Percentiles rank a stretch among this genome's conserved stretches.
phyloP scores from a whole-genome alignment of 805 yeast species.

The Sugiyamaella americana region DNA sequence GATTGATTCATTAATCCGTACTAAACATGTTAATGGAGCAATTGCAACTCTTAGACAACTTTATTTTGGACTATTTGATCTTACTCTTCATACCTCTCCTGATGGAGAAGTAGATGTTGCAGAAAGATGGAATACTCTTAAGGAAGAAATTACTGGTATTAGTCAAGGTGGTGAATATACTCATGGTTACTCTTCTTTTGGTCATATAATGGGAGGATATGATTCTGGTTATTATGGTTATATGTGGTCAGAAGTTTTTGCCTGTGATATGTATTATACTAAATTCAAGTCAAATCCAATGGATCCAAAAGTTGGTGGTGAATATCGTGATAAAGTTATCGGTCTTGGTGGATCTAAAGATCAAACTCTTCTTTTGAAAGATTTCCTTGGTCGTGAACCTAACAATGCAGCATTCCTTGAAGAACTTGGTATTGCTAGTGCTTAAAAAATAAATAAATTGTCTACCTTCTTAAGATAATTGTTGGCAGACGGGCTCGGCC shows the following conservation, averaged over 20 bases:
- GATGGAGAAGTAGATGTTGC: conserved; percentile 47
- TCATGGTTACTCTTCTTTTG: conserved; percentile 68
- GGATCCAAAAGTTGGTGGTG: conserved; percentile 52
- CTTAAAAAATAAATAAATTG: not conserved
- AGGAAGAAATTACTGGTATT: conserved; percentile 52
- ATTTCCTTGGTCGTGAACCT: conserved; percentile 71
- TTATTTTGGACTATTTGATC: conserved; percentile 73
- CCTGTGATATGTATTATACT: conserved; percentile 72
- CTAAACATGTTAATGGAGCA: conserved; percentile 76
- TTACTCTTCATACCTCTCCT: conserved; percentile 51
- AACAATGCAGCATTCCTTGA: conserved; percentile 63
- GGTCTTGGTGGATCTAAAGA: conserved; percentile 70
- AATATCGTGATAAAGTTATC: conserved; percentile 64
- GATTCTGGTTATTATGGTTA: conserved; percentile 86
- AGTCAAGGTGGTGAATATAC: conserved; percentile 48
- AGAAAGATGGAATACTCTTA: conserved; percentile 57
- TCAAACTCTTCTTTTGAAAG: conserved; percentile 55
- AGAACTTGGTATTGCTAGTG: conserved; percentile 45
- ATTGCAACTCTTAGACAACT: conserved; percentile 66
- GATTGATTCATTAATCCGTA: conserved; percentile 49
- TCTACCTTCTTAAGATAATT: not conserved
- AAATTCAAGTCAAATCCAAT: conserved; percentile 64
- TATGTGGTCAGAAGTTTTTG: conserved; percentile 79
- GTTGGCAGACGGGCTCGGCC: not conserved
- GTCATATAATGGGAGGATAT: conserved; percentile 79